These are phyloP conservation scores for Picochlorum sp. DNA, from an alignment of 139 green algal species.

Conservation along the genomic window DNA sequence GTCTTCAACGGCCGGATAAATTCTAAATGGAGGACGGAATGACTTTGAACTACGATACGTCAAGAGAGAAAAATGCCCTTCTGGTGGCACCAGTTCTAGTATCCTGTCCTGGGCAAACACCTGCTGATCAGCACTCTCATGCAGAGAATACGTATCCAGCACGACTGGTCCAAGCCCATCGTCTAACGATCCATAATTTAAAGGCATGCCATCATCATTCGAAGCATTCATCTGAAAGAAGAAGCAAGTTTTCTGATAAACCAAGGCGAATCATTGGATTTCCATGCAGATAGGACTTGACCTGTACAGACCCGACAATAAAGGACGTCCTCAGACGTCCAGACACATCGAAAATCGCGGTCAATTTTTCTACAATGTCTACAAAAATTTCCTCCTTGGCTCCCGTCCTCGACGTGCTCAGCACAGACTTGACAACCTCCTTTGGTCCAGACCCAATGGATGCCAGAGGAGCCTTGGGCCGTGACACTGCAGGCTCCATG, in stretches of 20 bases:
- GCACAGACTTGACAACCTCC: slow-evolving; percentile 77
- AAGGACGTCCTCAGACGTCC: slow-evolving; percentile 73
- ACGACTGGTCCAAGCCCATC: slow-evolving; percentile 8
- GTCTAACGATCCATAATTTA: neutral
- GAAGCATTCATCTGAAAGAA: slow-evolving; percentile 37
- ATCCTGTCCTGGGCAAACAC: slow-evolving; percentile 84
- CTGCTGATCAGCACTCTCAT: slow-evolving; percentile 64
- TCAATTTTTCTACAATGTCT: slow-evolving; percentile 94
- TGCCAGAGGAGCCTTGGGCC: slow-evolving; percentile 17
- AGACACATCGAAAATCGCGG: slow-evolving; percentile 76
- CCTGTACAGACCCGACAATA: slow-evolving; percentile 78
- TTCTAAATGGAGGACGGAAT: slow-evolving; percentile 83
- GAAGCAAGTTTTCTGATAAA: slow-evolving; percentile 78
- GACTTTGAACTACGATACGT: slow-evolving; percentile 81
- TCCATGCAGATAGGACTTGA: slow-evolving; percentile 76
- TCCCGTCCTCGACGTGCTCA: slow-evolving; percentile 67
- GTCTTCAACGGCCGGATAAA: slow-evolving; percentile 57
- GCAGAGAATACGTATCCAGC: slow-evolving; percentile 55
- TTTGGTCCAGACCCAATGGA: slow-evolving; percentile 50
- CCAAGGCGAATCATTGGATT: slow-evolving; percentile 82
- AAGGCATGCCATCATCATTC: slow-evolving; percentile 5
- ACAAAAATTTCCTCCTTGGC: slow-evolving; percentile 90
- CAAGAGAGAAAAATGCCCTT: slow-evolving; percentile 89
- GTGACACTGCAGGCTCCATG: slow-evolving; percentile 73
- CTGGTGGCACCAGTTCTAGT: slow-evolving; percentile 76